A percentile compares a stretch with the other conserved stretches of the same genome.
phyloP scores from a whole-genome alignment of 768 basidiomycete species.

The Aureoboletus auriporus region DNA sequence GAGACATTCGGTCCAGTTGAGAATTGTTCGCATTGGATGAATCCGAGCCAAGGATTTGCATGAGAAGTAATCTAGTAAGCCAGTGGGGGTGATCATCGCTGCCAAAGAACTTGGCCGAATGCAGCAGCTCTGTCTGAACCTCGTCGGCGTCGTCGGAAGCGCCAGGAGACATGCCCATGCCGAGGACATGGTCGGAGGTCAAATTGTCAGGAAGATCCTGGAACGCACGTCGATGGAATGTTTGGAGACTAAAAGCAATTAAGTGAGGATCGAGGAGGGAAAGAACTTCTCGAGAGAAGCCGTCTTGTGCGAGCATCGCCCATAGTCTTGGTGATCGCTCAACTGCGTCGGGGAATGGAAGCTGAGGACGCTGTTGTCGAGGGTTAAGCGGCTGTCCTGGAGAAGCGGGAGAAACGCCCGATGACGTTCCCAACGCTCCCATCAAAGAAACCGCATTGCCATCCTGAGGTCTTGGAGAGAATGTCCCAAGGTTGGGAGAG shows the following conservation, averaged over 20 bases:
- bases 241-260: conserved; percentile 58
- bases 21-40: conserved; percentile 32
- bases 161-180: conserved; percentile 19
- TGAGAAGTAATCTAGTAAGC: conserved; percentile 69
- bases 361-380: conserved; percentile 23
- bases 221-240: conserved; percentile 55
- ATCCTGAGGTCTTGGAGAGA: conserved; percentile 52
- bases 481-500: conserved; percentile 46
- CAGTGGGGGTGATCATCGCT: conserved; percentile 73
- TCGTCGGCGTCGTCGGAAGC: conserved; percentile 5
- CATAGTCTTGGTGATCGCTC: conserved; percentile 40
- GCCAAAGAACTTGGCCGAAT: conserved; percentile 50
- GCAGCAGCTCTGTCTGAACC: conserved; percentile 5
- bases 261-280: conserved; percentile 57
- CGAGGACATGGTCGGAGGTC: conserved; percentile 42
- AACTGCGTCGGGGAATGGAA: conserved; percentile 16
- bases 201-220: conserved; percentile 52
- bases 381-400: conserved; percentile 22
- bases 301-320: conserved; percentile 55
- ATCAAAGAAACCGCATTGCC: conserved; percentile 41
- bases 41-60: conserved; percentile 67
- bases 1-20: conserved; percentile 40
- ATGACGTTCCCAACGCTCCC: conserved; percentile 36
- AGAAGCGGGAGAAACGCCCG: conserved; percentile 9
- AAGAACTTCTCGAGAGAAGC: conserved; percentile 64